Percentiles rank a stretch among this genome's conserved stretches.
These are phyloP conservation scores for Russula sp. DNA, from an alignment of 768 basidiomycete genomes.

Conservation along the genomic window DNA sequence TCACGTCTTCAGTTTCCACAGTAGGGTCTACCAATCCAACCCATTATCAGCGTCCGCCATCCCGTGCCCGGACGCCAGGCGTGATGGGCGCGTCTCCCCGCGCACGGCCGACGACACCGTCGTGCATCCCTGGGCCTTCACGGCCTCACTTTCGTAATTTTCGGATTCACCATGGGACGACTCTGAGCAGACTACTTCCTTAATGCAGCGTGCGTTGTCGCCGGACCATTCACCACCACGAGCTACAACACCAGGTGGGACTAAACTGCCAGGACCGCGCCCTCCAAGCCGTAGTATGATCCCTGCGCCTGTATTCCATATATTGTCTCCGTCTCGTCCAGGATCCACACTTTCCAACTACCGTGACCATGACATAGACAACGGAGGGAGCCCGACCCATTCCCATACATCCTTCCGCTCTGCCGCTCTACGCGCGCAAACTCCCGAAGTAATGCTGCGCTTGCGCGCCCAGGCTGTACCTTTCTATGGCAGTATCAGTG, in stretches of 20 bases:
- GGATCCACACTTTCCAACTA: slow-evolving; percentile 69
- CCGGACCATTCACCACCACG: slow-evolving; percentile 45
- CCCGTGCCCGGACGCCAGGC: slow-evolving; percentile 59
- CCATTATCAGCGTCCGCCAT: slow-evolving; percentile 48
- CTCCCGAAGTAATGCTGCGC: slow-evolving; percentile 62
- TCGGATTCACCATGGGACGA: slow-evolving; percentile 50
- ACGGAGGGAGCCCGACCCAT: slow-evolving; percentile 17
- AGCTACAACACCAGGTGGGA: slow-evolving; percentile 43
- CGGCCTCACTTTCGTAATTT: slow-evolving; percentile 44
- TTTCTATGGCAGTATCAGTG: slow-evolving; percentile 43
- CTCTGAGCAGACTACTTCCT: slow-evolving; percentile 43
- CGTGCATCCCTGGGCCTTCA: slow-evolving; percentile 68
- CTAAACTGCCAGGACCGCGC: slow-evolving; percentile 54
- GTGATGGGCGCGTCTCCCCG: slow-evolving; percentile 49
- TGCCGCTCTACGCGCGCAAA: slow-evolving; percentile 53
- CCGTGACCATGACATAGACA: slow-evolving; percentile 13
- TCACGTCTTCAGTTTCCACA: slow-evolving; percentile 30
- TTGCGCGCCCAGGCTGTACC: slow-evolving; percentile 60
- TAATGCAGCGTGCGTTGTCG: slow-evolving; percentile 63
- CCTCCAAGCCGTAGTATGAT: slow-evolving; percentile 85
- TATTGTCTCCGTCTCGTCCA: slow-evolving; percentile 68
- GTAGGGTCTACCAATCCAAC: slow-evolving; percentile 36
- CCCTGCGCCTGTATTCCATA: slow-evolving; percentile 69
- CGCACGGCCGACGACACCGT: slow-evolving; percentile 75
- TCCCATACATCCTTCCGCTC: slow-evolving; percentile 43